These are phyloP conservation scores for Crithidia thermophila DNA, from an alignment of 208 protist species.

Conservation along the genomic window DNA sequence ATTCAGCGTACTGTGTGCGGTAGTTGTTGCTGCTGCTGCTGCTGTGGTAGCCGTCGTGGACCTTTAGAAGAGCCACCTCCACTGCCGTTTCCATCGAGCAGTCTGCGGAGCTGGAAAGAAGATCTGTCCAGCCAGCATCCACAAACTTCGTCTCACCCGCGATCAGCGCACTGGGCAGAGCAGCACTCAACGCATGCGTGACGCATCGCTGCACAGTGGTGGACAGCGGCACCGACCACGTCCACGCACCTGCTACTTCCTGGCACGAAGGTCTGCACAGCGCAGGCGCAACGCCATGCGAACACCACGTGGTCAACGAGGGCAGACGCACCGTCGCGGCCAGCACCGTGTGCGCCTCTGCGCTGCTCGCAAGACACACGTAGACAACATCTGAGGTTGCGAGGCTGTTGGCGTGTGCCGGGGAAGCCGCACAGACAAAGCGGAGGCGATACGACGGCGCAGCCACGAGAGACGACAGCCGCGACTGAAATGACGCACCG, in stretches of 20 bases:
- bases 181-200: slow-evolving; percentile 18
- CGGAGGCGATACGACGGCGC: slow-evolving; percentile 25
- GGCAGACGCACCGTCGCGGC: slow-evolving; percentile 9
- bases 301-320: slow-evolving; percentile 20
- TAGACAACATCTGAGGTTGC: neutral
- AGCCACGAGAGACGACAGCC: neutral
- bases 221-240: neutral
- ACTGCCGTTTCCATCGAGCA: neutral
- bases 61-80: slow-evolving; percentile 19
- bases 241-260: neutral
- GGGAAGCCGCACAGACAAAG: slow-evolving; percentile 11
- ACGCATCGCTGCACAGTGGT: slow-evolving; percentile 6
- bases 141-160: neutral
- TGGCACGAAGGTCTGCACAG: neutral
- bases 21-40: neutral
- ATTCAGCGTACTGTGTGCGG: no score
- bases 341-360: neutral
- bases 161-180: neutral
- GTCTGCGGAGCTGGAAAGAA: neutral
- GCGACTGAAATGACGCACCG: neutral
- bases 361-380: slow-evolving; percentile 19
- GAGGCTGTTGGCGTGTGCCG: neutral
- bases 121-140: neutral
- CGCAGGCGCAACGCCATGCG: no score
- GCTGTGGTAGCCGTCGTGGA: neutral